Base-by-base conservation (phyloP, 768 basidiomycete genomes). In the Lactarius akahatsu region DNA sequence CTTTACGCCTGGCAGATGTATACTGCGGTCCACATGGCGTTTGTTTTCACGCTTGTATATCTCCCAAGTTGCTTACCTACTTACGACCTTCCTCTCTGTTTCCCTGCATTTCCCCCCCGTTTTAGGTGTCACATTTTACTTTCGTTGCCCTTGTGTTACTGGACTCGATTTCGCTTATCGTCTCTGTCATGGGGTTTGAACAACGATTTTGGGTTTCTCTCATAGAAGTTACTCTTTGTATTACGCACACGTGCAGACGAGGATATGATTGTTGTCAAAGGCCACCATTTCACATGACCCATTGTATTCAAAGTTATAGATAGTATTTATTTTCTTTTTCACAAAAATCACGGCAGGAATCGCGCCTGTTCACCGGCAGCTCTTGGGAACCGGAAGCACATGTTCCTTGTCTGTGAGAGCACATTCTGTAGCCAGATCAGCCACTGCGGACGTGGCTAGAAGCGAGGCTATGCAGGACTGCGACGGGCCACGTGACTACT, bases 161-260 rank as follows among this genome's bases (percentile, higher is more conserved):
- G 8, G 23, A 50, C 23, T 50, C 47, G 20, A 61, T 41, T 34
- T 50, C 30, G 18, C 16, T n/a, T 59, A 36, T 54, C 57, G 20
- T 34, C 23, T 55, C 26, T 26, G 30, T 23, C 20, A 36, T 41
- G 65, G 63, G 63, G 36, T 18, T 11, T 41, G 61, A 57, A 58
- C 58, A 55, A 59, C 45, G 40, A 36, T 30, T 63, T 34, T 34
- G 64, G 61, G 59, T 50, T 38, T 59, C 63, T 67, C 38, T 32
- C 20, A 63, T 67, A 67, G 66, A 67, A 56, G 57, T 10, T 50
- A 36, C 50, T 63, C 45, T 57, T 2, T 67, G 62, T 63, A 56
- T 56, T 52, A 55, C 16, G 62, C 66, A 40, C 57, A 59, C 16
- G 59, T 56, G 41, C 43, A 54, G 59, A 38, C 34, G 41, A 63